Percentiles rank a stretch among this genome's conserved stretches.
These are phyloP conservation scores for Trichocomaceae sp. DNA, from an alignment of 2,329 filamentous ascomycete species.

Conservation along the genomic window DNA sequence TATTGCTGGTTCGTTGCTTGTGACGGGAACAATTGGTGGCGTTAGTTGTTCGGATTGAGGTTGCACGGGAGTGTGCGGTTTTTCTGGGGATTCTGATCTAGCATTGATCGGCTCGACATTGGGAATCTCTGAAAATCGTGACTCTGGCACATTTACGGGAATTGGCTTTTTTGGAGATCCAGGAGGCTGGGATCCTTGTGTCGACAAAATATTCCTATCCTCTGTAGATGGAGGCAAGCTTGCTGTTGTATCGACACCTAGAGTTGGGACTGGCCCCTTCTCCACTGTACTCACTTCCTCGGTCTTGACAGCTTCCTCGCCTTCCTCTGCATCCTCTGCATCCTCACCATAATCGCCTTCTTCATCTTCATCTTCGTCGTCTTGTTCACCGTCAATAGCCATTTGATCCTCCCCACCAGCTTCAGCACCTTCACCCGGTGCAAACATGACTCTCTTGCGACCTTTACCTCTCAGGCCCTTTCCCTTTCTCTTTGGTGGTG, in stretches of 20 bases:
- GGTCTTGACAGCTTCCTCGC: constrained; percentile 35
- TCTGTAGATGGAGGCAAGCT: constrained; percentile 8
- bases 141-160: background rate
- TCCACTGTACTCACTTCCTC: constrained; percentile 44
- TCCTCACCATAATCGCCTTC: constrained; percentile 44
- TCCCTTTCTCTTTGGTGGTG: constrained; percentile 72
- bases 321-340: constrained; percentile 18
- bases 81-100: constrained; percentile 11
- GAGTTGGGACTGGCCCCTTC: constrained; percentile 25
- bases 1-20: constrained; percentile 4
- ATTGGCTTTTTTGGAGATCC: constrained; percentile 12
- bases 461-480: constrained; percentile 69
- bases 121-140: background rate
- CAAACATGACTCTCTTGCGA: constrained; percentile 60
- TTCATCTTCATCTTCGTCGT: constrained; percentile 43
- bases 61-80: constrained; percentile 4
- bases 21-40: background rate
- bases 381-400: constrained; percentile 44
- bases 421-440: constrained; percentile 38
- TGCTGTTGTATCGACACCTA: background rate
- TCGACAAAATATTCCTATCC: constrained; percentile 1
- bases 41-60: constrained; percentile 13
- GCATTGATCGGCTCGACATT: constrained; percentile 1
- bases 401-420: constrained; percentile 35
- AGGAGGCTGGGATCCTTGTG: constrained; percentile 1